A percentile compares a stretch with the other conserved stretches of the same genome.
phyloP scores from a whole-genome alignment of 2,329 filamentous ascomycete genomes.

The Remersonia thermophila region DNA sequence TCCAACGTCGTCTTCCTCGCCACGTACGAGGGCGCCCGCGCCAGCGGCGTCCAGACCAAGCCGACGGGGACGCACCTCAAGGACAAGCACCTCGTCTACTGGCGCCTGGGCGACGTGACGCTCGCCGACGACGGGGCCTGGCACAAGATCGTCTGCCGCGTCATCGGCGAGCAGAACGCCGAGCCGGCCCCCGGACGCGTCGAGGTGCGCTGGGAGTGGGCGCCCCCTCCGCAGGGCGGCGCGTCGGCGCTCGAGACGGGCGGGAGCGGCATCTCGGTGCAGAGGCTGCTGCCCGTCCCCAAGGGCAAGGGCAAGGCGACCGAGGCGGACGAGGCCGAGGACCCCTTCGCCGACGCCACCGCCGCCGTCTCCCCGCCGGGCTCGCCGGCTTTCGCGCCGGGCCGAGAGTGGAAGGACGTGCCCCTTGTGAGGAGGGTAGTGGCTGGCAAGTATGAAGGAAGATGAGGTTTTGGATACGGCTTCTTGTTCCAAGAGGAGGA shows the following conservation, averaged over 20 bases:
- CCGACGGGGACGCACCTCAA: conserved; percentile 67
- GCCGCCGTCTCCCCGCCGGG: conserved; percentile 25
- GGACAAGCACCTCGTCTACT: conserved; percentile 67
- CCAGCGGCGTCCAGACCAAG: conserved; percentile 61
- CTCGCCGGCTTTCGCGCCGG: conserved; percentile 12
- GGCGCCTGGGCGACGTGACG: conserved; percentile 66
- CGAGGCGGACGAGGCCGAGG: conserved; percentile 28
- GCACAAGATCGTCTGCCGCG: conserved; percentile 71
- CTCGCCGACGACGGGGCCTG: conserved; percentile 49
- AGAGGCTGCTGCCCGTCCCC: conserved; percentile 32
- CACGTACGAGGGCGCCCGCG: conserved; percentile 54
- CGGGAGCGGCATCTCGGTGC: conserved; percentile 56
- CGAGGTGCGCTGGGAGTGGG: conserved; percentile 70
- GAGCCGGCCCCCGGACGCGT: conserved; percentile 62
- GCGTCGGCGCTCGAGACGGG: conserved; percentile 27
- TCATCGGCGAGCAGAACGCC: conserved; percentile 58
- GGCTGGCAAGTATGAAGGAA: conserved; percentile 63
- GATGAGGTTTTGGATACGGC: no score
- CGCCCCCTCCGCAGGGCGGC: conserved; percentile 24
- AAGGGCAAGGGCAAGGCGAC: conserved; percentile 40
- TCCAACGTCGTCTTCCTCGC: conserved; percentile 67
- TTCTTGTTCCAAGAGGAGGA: no score
- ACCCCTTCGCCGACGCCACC: conserved; percentile 59
- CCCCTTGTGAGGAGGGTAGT: conserved; percentile 55
- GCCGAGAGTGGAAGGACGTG: conserved; percentile 50